phyloP scores from a whole-genome alignment of 2,329 filamentous ascomycete genomes.

The Metarhizium humberi region DNA sequence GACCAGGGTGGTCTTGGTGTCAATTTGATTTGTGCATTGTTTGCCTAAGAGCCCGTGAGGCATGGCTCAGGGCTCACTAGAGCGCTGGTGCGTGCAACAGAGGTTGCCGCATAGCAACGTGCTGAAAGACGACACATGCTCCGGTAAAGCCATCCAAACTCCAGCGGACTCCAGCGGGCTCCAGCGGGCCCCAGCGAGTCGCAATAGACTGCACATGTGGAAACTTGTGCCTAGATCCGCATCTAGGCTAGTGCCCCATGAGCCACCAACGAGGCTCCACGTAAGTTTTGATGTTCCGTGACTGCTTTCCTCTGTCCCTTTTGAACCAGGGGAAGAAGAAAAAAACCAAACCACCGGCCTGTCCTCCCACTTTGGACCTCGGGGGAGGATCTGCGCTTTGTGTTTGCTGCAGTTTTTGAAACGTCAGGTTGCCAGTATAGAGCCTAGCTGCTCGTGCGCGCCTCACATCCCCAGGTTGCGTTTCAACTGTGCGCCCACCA shows the following conservation, averaged over 20 bases:
- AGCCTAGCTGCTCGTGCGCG: background rate
- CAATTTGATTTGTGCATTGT: background rate
- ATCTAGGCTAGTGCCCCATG: background rate
- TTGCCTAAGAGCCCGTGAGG: background rate
- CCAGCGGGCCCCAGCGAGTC: background rate
- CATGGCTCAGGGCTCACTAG: background rate
- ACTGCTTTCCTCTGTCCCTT: too few relatives aligned
- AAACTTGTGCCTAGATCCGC: background rate
- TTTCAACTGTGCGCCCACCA: background rate
- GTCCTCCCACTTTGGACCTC: background rate
- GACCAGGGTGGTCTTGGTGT: background rate
- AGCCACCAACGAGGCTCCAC: background rate
- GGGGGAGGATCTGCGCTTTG: background rate
- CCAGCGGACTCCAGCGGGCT: background rate
- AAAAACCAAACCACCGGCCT: background rate
- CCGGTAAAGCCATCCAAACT: background rate
- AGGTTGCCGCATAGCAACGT: background rate
- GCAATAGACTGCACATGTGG: background rate
- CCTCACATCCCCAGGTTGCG: background rate
- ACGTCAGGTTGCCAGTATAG: background rate
- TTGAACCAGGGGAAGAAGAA: background rate
- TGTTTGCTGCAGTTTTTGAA: background rate
- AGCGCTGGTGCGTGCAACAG: background rate
- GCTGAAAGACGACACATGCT: background rate
- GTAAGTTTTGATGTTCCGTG: background rate